phyloP scores from a whole-genome alignment of 495 filamentous ascomycete genomes.

The Trichoderma erinaceum region DNA sequence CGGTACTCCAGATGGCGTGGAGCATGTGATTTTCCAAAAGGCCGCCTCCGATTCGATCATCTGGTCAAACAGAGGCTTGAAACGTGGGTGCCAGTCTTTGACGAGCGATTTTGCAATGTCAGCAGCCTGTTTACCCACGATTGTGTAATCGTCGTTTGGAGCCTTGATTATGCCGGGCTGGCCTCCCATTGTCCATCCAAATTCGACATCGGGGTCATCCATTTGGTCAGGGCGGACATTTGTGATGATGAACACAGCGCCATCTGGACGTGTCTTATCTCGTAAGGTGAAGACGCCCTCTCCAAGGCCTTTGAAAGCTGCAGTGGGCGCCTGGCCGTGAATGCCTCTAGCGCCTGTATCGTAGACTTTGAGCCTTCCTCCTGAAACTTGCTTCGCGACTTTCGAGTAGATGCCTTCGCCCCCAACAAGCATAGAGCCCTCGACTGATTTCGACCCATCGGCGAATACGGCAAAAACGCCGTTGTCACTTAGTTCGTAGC shows the following conservation, averaged over 20 bases:
- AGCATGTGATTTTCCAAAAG: slow-evolving; percentile 54
- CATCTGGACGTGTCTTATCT: slow-evolving; percentile 35
- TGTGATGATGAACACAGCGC: slow-evolving; percentile 44
- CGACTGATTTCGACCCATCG: slow-evolving; percentile 44
- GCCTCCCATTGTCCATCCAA: slow-evolving; percentile 53
- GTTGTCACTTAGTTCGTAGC: slow-evolving; percentile 39
- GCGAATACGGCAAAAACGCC: slow-evolving; percentile 43
- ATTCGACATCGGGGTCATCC: slow-evolving; percentile 45
- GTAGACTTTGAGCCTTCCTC: slow-evolving; percentile 44
- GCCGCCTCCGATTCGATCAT: slow-evolving; percentile 46
- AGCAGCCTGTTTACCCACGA: slow-evolving; percentile 44
- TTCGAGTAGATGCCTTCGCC: slow-evolving; percentile 49
- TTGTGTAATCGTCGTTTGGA: slow-evolving; percentile 46
- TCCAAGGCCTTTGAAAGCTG: slow-evolving; percentile 47
- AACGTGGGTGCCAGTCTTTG: slow-evolving; percentile 41
- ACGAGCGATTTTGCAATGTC: slow-evolving; percentile 45
- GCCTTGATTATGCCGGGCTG: slow-evolving; percentile 43
- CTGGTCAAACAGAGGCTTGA: slow-evolving; percentile 46
- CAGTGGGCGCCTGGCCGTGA: slow-evolving; percentile 48
- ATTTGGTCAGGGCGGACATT: slow-evolving; percentile 50
- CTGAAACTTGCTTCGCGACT: slow-evolving; percentile 45
- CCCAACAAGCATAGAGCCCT: slow-evolving; percentile 44
- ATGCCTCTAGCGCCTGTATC: slow-evolving; percentile 51
- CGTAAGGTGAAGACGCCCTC: slow-evolving; percentile 45
- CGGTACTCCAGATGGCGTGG: slow-evolving; percentile 42